Evolutionary conservation across 192 early-diverging fungal species (phyloP), one percentile per base, ranked within the genome.

Genomic region (Coemansia aciculifera): DNA sequence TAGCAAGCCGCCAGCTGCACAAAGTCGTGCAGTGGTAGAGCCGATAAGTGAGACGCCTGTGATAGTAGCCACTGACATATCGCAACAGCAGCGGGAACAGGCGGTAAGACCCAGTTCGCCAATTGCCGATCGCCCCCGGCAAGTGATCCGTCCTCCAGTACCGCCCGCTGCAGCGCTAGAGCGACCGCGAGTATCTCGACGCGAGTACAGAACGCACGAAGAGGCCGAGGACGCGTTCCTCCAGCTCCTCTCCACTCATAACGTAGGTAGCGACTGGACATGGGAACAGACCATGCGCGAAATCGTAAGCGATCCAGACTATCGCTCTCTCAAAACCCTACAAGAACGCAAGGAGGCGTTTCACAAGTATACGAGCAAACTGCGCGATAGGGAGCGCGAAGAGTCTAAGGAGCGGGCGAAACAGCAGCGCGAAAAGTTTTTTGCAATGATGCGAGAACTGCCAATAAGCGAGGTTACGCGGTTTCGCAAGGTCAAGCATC

Each of bases 261-360:
- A 89, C 13, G 92, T 97, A 0, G 86, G 86, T 31, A 74, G 91
- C 17, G 83, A 89, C 34, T 97, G 95, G 95, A 89, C 90, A 11
- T 98, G 97, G 97, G 94, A 96, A 64, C 87, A 95, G 66, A 88
- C 94, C 10, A 89, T 98, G 87, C 89, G 93, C 12, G 89, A 89
- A 5, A 91, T 92, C 11, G 91, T 92, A 43, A 87, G 89, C 46
- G 88, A 95, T 42, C 92, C 93, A 3, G 85, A 90, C 77, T 99
- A 99, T 70, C 85, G 90, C 2, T 87, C 90, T 0, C 72, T 99
- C 13, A 92, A 89, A 52, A 92, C 95, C 0, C 79, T 92, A 7
- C 66, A 85, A 0, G 94, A 96, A 66, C 87, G 95, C 36, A 95
- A 95, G 68, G 74, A 84, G 3, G 93, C 92, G 0, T 99, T 95